Percentiles rank a stretch among this genome's conserved stretches.
These are phyloP conservation scores for Trichoderma asperelloides DNA, from an alignment of 495 filamentous ascomycete genomes.

Conservation along the genomic window DNA sequence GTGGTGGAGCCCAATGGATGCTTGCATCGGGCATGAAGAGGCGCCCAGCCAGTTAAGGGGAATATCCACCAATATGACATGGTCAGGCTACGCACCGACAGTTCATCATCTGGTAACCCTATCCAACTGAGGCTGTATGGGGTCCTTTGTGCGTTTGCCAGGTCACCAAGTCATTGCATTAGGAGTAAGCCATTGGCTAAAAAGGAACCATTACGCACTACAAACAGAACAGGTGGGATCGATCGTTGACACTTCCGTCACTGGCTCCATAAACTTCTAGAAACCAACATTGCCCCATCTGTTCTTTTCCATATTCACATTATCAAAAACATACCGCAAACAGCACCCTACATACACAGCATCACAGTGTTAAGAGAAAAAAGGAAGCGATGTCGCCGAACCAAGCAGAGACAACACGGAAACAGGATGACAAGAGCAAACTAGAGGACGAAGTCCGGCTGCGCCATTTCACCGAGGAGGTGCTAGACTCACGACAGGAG, in stretches of 20 bases:
- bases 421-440: not conserved
- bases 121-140: not conserved
- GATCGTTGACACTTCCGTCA: not conserved
- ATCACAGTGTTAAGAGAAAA: not conserved
- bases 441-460: conserved; percentile 7
- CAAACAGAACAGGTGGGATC: not conserved
- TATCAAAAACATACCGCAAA: not conserved
- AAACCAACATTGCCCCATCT: not conserved
- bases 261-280: conserved; percentile 3
- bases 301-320: not conserved
- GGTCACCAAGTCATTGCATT: not conserved
- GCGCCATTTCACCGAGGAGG: conserved; percentile 9
- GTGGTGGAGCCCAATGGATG: conserved; percentile 3
- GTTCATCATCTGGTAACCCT: not conserved
- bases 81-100: conserved; percentile 7
- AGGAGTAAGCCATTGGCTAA: not conserved
- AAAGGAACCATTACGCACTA: not conserved
- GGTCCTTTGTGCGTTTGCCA: not conserved
- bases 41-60: not conserved
- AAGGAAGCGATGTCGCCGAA: not conserved
- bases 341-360: not conserved
- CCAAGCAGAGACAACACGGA: not conserved
- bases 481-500: conserved; percentile 6
- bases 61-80: not conserved
- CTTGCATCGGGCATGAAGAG: conserved; percentile 6